Evolutionary conservation across 2,329 filamentous ascomycete species (phyloP), one percentile per base, ranked within the genome.

Genomic region (Penicillium sp.): DNA sequence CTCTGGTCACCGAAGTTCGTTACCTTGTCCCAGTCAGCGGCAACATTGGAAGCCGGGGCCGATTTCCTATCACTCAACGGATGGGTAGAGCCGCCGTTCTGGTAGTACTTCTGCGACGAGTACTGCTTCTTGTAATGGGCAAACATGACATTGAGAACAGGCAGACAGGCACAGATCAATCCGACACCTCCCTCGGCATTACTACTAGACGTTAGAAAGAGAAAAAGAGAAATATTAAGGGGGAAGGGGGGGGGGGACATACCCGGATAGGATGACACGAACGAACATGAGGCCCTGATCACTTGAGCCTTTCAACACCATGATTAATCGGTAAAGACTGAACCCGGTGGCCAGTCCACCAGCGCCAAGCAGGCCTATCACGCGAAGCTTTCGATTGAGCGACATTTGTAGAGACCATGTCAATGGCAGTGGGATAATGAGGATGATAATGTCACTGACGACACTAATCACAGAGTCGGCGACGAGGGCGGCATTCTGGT

Each of bases 341-440:
- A 72, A 74, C 1, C 63, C 68, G 0, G 69, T 72, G 5, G 73
- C 73, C 10, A 76, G 57, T 7, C 73, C 73, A 45, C 73, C 73
- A 0, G 70, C 72, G 1, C 72, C 63, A 13, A 76, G 63, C 31
- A 75, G 61, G 13, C 68, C 72, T 15, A 72, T 68, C 2, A 76
- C 71, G 6, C 70, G 69, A 13, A 75, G 50, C 55, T 74, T 75
- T 50, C 68, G 68, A 42, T 64, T 69, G 2, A 61, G 60, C 13
- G 67, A 66, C 68, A 75, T 72, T 44, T 75, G 69, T 34, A 76
- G 61, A n/a, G 68, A 71, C 66, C 71, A 72, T 2, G 72, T 73
- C 58, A 75, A 57, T 0, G 72, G 72, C 27, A 75, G 44, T 0
- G 73, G 73, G 15, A 74, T 54, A 7, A 70, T 25, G 4, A 75